These are phyloP conservation scores for Arabidopsis arenosa DNA, from an alignment of 345 rosid genomes.

Conservation along the genomic window DNA sequence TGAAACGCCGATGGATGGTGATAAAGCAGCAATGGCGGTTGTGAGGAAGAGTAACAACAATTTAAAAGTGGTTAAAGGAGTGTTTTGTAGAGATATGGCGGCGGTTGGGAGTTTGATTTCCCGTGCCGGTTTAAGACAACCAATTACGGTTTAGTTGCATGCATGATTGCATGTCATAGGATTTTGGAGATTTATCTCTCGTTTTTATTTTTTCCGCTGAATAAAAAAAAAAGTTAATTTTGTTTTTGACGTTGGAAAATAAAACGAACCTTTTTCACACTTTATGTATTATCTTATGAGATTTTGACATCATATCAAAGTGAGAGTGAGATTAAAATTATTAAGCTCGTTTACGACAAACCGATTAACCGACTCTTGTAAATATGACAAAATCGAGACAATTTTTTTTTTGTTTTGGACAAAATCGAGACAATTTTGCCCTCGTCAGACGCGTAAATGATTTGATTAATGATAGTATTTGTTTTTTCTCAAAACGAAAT, in stretches of 20 bases:
- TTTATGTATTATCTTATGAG: neutral
- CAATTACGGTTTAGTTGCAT: constrained; percentile 55
- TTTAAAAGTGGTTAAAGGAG: constrained; percentile 67
- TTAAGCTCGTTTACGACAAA: neutral
- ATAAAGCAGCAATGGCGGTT: neutral
- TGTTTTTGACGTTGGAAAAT: neutral
- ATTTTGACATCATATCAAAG: neutral
- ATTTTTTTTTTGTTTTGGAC: neutral
- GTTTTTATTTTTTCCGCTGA: neutral
- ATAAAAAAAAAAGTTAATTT: neutral
- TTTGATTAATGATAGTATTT: constrained; percentile 1
- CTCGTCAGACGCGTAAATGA: neutral
- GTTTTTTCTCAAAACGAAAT: neutral
- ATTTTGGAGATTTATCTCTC: neutral
- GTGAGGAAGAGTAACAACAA: constrained; percentile 8
- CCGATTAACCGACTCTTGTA: neutral
- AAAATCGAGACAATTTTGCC: neutral
- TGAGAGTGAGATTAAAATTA: neutral
- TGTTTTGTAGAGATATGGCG: constrained; percentile 88
- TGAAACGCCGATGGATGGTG: neutral
- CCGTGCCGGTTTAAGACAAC: constrained; percentile 74
- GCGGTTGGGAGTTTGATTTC: constrained; percentile 78
- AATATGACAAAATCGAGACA: neutral
- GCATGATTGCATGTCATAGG: neutral
- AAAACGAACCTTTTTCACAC: neutral